Conservation (phyloP, 2,329 filamentous ascomycete species). For the Aspergillus sp. region DNA sequence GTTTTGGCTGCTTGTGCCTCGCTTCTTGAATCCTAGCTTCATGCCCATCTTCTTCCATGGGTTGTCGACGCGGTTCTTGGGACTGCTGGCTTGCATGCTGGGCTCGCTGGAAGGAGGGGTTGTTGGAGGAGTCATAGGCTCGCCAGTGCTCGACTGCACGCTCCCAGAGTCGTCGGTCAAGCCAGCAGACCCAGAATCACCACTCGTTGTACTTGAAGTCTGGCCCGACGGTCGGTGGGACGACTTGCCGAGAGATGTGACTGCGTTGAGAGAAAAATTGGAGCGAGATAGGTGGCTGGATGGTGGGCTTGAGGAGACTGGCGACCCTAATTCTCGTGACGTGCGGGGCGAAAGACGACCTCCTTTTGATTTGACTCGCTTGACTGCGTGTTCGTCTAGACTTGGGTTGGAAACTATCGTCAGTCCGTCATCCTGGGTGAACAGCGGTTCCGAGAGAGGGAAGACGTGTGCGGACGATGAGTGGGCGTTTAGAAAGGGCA, state of each 20-base stretch:
- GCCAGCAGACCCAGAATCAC: slow-evolving; percentile 42
- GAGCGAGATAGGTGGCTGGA: slow-evolving; percentile 34
- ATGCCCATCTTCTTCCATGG: slow-evolving; percentile 59
- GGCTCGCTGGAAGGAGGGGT: slow-evolving; percentile 54
- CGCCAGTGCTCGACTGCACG: slow-evolving; percentile 45
- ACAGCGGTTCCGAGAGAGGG: slow-evolving; percentile 50
- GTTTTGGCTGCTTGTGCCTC: slow-evolving; percentile 31
- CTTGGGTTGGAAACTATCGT: slow-evolving; percentile 35
- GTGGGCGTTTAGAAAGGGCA: slow-evolving; percentile 81
- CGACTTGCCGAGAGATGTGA: slow-evolving; percentile 40
- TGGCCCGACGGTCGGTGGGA: slow-evolving; percentile 41
- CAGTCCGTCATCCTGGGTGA: slow-evolving; percentile 43
- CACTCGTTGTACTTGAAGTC: slow-evolving; percentile 39
- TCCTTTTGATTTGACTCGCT: slow-evolving; percentile 32
- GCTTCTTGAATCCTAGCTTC: slow-evolving; percentile 52
- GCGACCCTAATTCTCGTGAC: slow-evolving; percentile 37
- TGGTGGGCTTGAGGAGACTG: slow-evolving; percentile 28
- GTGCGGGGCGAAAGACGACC: slow-evolving; percentile 38
- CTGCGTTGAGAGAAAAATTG: slow-evolving; percentile 36
- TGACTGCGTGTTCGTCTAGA: slow-evolving; percentile 36
- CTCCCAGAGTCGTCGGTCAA: slow-evolving; percentile 54
- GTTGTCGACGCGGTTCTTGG: slow-evolving; percentile 51
- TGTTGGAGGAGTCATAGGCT: slow-evolving; percentile 56
- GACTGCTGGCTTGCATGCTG: slow-evolving; percentile 36
- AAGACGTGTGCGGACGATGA: slow-evolving; percentile 54